Evolutionary conservation across 495 filamentous ascomycete species (phyloP).

Genomic region (Aspergillus panamensis): DNA sequence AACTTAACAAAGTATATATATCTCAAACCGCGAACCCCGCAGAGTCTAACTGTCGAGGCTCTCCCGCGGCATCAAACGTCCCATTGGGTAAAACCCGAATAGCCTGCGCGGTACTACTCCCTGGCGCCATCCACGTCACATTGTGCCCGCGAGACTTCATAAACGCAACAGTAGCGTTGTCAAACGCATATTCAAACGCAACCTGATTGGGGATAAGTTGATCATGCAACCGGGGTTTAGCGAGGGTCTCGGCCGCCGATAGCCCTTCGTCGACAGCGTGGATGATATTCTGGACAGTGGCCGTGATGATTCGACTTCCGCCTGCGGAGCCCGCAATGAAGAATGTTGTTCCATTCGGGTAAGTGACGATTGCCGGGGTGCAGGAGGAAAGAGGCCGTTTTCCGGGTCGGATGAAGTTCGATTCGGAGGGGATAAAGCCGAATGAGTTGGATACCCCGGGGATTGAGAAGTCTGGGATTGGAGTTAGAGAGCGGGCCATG

Average conservation of each 20-base stretch:
- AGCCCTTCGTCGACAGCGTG: constrained; percentile 65
- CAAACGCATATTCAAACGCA: constrained; percentile 66
- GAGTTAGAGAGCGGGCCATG: background rate
- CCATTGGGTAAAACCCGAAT: constrained; percentile 66
- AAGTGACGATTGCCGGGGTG: constrained; percentile 70
- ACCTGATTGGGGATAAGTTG: constrained; percentile 72
- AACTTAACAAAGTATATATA: background rate
- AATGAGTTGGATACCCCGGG: constrained; percentile 73
- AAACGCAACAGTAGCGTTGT: constrained; percentile 61
- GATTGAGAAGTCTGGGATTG: constrained; percentile 61
- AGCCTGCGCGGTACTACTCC: constrained; percentile 66
- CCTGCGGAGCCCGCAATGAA: constrained; percentile 75
- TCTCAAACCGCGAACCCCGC: constrained; percentile 66
- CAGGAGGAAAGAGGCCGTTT: constrained; percentile 82
- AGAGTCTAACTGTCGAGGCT: constrained; percentile 71
- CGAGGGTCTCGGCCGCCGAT: constrained; percentile 57
- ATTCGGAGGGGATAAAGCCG: constrained; percentile 72
- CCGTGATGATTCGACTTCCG: constrained; percentile 83
- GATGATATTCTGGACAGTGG: constrained; percentile 73
- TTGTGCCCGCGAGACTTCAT: constrained; percentile 66
- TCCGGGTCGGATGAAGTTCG: constrained; percentile 76
- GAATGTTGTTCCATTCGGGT: constrained; percentile 61
- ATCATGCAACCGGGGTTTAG: constrained; percentile 71
- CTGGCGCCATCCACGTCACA: constrained; percentile 64
- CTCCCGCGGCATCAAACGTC: constrained; percentile 70